Evolutionary conservation across 140 eudicot genomes (phyloP).

Genomic region (Oenanthe javanica): DNA sequence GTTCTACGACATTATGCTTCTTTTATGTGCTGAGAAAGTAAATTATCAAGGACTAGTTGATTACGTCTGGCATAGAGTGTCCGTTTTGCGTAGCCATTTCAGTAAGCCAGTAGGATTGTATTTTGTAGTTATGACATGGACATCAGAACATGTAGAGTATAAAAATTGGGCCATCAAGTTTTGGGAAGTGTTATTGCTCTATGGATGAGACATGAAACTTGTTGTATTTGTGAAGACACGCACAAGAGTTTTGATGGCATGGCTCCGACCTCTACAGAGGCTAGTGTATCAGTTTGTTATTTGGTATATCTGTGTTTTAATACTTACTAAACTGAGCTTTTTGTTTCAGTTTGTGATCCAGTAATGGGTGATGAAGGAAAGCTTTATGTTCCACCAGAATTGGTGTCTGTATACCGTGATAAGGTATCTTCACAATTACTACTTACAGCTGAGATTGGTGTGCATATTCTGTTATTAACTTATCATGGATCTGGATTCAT

Average conservation of each 20-base stretch:
- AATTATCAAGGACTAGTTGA: not conserved
- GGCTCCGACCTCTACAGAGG: not conserved
- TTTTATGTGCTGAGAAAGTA: not conserved
- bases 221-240: not conserved
- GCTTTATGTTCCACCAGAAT: constrained; percentile 83
- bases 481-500: not conserved
- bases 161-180: not conserved
- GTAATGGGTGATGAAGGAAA: constrained; percentile 98
- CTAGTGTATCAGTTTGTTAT: not conserved
- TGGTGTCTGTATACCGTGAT: constrained; percentile 82
- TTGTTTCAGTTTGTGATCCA: constrained; percentile 88
- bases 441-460: not conserved
- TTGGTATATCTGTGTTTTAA: constrained; percentile 8
- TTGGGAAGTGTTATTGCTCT: not conserved
- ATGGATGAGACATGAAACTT: not conserved
- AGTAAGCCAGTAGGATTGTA: not conserved
- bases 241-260: not conserved
- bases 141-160: not conserved
- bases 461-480: constrained; percentile 6
- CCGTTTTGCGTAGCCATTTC: not conserved
- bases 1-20: not conserved
- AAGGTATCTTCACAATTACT: constrained; percentile 41
- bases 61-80: not conserved
- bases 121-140: not conserved
- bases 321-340: not conserved